Evolutionary conservation across 2,329 filamentous ascomycete genomes (phyloP).

Genomic region (Arthrobotrys megalospora): DNA sequence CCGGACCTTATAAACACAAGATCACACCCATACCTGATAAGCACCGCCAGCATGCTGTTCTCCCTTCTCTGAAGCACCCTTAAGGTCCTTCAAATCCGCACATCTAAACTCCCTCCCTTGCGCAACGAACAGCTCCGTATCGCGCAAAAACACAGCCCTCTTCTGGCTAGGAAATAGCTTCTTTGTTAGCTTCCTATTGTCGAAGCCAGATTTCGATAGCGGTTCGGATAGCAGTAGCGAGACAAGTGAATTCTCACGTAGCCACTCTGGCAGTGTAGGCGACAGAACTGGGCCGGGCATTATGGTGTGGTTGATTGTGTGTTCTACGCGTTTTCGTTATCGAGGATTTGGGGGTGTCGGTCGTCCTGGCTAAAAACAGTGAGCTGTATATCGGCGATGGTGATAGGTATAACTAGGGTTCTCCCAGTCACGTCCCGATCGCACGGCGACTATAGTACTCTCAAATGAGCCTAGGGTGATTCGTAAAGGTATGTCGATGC

Average conservation of each 20-base stretch:
- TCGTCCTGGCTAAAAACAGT: background rate
- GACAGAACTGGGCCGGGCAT: constrained; percentile 54
- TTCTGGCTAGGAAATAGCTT: constrained; percentile 70
- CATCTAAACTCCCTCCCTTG: constrained; percentile 92
- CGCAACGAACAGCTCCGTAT: constrained; percentile 89
- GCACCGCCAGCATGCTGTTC: constrained; percentile 13
- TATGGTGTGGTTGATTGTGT: background rate
- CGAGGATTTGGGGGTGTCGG: constrained; percentile 11
- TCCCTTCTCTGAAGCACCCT: constrained; percentile 69
- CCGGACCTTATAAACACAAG: background rate
- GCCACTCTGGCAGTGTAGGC: constrained; percentile 52
- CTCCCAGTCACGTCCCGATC: constrained; percentile 6
- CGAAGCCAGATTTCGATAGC: constrained; percentile 28
- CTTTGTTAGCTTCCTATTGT: constrained; percentile 47
- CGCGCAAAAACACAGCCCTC: constrained; percentile 82
- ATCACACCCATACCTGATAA: constrained; percentile 43
- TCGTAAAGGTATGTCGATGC: background rate
- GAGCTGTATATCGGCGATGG: background rate
- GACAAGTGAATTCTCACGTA: constrained; percentile 36
- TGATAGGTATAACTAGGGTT: constrained; percentile 2
- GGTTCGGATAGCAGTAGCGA: constrained; percentile 34
- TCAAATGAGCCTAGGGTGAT: background rate
- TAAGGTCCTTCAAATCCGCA: constrained; percentile 85
- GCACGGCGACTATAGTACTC: background rate
- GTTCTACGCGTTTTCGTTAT: constrained; percentile 44